phyloP scores from a whole-genome alignment of 2,329 filamentous ascomycete species.

The Orbilia javanica region DNA sequence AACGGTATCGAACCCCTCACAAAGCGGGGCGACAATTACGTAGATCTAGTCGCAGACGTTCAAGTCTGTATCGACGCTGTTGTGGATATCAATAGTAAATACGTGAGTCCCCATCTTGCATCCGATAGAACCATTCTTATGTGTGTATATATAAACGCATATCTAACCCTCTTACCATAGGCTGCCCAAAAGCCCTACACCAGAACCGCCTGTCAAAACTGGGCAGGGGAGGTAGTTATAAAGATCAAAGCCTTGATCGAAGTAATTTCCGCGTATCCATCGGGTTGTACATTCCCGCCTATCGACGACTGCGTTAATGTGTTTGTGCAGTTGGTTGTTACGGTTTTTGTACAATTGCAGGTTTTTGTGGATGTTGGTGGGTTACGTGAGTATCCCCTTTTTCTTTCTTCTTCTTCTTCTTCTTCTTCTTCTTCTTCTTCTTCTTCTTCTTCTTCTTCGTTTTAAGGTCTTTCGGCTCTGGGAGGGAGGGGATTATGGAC shows the following conservation, averaged over 20 bases:
- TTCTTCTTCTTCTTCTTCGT: too few species aligned
- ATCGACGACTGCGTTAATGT: constrained; percentile 10
- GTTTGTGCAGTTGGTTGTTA: constrained; percentile 24
- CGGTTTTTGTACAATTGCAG: constrained; percentile 21
- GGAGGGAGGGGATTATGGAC: neutral
- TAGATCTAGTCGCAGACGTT: constrained; percentile 17
- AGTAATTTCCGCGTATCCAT: constrained; percentile 4
- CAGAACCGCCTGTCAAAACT: neutral
- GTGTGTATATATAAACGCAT: too few species aligned
- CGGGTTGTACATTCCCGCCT: constrained; percentile 8
- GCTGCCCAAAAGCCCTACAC: neutral
- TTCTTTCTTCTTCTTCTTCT: too few species aligned
- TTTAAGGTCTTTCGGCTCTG: too few species aligned
- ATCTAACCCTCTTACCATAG: neutral
- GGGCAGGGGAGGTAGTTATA: constrained; percentile 15
- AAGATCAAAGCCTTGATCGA: constrained; percentile 20
- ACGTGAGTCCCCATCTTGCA: neutral
- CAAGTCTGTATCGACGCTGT: constrained; percentile 31
- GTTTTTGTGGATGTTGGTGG: constrained; percentile 19
- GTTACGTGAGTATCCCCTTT: constrained; percentile 26
- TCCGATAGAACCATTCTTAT: neutral
- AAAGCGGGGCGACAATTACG: neutral
- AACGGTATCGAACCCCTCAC: neutral
- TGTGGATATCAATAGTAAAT: constrained; percentile 14
- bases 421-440: too few species aligned